A percentile compares a stretch with the other conserved stretches of the same genome.
phyloP scores from a whole-genome alignment of 139 green algal genomes.

The Pleodorina starrii region DNA sequence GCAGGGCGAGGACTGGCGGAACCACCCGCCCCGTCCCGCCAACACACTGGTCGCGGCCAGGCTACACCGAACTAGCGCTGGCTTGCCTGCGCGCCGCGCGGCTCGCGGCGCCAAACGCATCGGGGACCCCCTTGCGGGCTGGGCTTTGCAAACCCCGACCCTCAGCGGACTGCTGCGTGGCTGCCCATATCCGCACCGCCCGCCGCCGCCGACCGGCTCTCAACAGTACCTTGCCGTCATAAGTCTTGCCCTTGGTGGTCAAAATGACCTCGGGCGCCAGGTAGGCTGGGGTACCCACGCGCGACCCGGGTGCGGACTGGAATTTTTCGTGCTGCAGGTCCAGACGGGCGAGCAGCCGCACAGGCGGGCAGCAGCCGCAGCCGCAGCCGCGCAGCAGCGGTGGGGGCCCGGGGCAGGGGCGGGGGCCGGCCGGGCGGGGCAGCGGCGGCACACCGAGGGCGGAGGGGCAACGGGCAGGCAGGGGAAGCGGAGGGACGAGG shows the following conservation, averaged over 20 bases:
- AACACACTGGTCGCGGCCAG: too few relatives aligned
- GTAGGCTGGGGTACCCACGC: slow-evolving; percentile 98
- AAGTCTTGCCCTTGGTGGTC: slow-evolving; percentile 87
- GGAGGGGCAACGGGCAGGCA: background rate
- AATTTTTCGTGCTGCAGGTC: slow-evolving; percentile 82
- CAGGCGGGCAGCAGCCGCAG: too few relatives aligned
- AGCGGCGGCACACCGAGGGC: background rate
- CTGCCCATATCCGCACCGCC: too few relatives aligned
- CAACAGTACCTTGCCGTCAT: slow-evolving; percentile 86
- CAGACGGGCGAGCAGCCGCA: background rate
- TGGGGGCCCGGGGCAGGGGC: background rate
- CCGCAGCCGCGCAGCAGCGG: too few relatives aligned
- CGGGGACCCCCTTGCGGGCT: too few relatives aligned
- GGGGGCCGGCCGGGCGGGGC: background rate
- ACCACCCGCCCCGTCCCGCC: too few relatives aligned
- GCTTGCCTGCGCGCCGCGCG: too few relatives aligned
- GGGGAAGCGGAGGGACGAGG: background rate
- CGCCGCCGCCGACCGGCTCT: background rate
- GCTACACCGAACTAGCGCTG: too few relatives aligned
- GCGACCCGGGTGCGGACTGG: slow-evolving; percentile 82
- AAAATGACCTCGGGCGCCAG: slow-evolving; percentile 97
- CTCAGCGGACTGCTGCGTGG: too few relatives aligned
- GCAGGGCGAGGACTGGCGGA: too few relatives aligned
- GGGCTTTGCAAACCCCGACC: too few relatives aligned
- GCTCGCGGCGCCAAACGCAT: too few relatives aligned